A percentile compares a stretch with the other conserved stretches of the same genome.
phyloP scores from a whole-genome alignment of 257 asterid species.

The Solanum commersonii region DNA sequence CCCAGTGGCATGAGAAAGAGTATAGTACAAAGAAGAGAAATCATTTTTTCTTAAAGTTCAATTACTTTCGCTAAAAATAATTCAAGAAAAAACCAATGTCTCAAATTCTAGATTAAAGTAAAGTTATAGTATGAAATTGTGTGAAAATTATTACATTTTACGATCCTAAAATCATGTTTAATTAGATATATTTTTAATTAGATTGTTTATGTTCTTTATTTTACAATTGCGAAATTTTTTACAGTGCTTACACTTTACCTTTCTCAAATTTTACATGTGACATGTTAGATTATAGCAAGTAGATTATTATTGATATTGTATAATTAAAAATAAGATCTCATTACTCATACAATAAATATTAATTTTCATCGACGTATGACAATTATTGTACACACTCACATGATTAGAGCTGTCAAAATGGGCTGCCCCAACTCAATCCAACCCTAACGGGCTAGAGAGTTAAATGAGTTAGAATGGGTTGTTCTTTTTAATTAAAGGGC shows the following conservation, averaged over 20 bases:
- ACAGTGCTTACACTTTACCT: not conserved
- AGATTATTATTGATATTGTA: not conserved
- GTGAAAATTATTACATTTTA: not conserved
- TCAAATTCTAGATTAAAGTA: not conserved
- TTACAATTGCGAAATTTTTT: not conserved
- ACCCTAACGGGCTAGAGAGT: too few species aligned
- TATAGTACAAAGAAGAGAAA: not conserved
- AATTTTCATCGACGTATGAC: not conserved
- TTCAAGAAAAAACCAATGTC: not conserved
- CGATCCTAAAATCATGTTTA: not conserved
- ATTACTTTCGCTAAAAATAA: not conserved
- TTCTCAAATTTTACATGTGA: too few species aligned
- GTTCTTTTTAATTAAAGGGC: too few species aligned
- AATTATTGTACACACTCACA: not conserved
- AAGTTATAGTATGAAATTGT: not conserved
- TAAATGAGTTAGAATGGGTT: too few species aligned
- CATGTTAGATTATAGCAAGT: not conserved
- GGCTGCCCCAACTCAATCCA: accelerated
- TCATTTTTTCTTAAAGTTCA: not conserved
- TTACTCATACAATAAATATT: not conserved
- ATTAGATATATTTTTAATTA: not conserved
- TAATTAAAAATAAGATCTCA: not conserved
- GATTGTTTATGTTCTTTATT: not conserved
- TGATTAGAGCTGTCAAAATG: not conserved
- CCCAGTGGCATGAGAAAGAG: not conserved